phyloP scores from a whole-genome alignment of 805 yeast genomes.

The Torulaspora maleeae region DNA sequence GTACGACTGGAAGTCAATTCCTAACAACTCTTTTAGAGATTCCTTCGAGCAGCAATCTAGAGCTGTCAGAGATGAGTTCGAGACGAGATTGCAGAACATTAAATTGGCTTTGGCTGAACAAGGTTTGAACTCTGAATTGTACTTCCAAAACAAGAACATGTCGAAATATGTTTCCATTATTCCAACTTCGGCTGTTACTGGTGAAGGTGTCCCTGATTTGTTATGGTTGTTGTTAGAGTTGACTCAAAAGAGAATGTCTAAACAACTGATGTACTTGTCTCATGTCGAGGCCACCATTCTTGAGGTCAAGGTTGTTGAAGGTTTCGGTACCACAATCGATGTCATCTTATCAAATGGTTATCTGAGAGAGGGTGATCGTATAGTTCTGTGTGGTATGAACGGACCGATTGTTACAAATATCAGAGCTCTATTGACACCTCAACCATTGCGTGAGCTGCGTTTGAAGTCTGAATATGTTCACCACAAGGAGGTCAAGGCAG shows the following conservation, averaged over 20 bases:
- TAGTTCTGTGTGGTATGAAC: conserved; percentile 94
- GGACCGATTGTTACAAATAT: conserved; percentile 97
- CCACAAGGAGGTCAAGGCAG: conserved; percentile 97
- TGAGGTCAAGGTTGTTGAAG: conserved; percentile 97
- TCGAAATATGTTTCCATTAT: conserved; percentile 92
- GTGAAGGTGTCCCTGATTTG: conserved; percentile 99
- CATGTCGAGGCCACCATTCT: conserved; percentile 88
- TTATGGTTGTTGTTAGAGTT: conserved; percentile 91
- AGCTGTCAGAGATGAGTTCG: conserved; percentile 88
- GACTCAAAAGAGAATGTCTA: conserved; percentile 98
- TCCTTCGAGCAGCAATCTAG: conserved; percentile 76
- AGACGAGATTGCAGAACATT: conserved; percentile 77
- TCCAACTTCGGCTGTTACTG: conserved; percentile 98
- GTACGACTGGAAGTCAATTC: conserved; percentile 86
- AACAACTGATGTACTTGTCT: conserved; percentile 93
- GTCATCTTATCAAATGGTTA: conserved; percentile 97
- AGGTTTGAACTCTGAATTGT: conserved; percentile 95
- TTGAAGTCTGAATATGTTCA: conserved; percentile 95
- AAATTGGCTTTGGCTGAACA: conserved; percentile 93
- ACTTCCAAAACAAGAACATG: conserved; percentile 91
- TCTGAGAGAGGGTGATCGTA: conserved; percentile 88
- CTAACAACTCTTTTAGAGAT: conserved; percentile 94
- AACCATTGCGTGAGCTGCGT: conserved; percentile 93
- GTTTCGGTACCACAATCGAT: conserved; percentile 97
- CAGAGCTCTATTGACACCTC: conserved; percentile 95